A percentile compares a stretch with the other conserved stretches of the same genome.
These are phyloP conservation scores for Leccinum truebloodii DNA, from an alignment of 768 basidiomycete species.

Conservation along the genomic window DNA sequence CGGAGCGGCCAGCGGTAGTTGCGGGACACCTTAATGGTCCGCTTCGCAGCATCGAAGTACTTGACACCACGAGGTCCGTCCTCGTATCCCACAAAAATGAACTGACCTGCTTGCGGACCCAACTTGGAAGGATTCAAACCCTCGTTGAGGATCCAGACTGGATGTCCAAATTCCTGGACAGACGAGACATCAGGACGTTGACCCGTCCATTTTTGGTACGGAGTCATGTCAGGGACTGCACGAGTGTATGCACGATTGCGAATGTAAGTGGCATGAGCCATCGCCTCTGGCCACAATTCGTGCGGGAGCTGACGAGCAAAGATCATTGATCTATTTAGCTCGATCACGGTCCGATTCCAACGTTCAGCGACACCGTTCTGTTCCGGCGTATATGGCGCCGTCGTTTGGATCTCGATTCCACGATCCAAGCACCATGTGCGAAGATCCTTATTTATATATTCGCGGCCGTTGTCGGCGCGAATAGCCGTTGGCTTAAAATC, in stretches of 20 bases:
- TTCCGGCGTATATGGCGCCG: conserved; percentile 31
- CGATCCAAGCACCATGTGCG: conserved; percentile 19
- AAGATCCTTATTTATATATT: conserved; percentile 30
- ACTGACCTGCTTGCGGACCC: neutral
- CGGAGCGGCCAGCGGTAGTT: neutral
- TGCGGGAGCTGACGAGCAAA: conserved; percentile 17
- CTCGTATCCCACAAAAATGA: neutral
- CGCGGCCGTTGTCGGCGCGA: conserved; percentile 30
- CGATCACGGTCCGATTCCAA: conserved; percentile 35
- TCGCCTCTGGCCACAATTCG: conserved; percentile 17
- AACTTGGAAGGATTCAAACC: neutral
- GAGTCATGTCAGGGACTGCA: neutral
- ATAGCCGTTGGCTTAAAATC: conserved; percentile 9
- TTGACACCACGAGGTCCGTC: neutral
- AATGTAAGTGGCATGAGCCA: conserved; percentile 29
- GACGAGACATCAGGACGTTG: neutral
- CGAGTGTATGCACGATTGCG: conserved; percentile 20
- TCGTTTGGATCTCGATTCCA: conserved; percentile 24
- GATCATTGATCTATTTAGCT: conserved; percentile 36
- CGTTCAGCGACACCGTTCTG: conserved; percentile 42
- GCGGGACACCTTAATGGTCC: neutral
- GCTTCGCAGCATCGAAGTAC: neutral
- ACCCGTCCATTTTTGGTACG: conserved; percentile 14
- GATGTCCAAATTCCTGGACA: neutral
- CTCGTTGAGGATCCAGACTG: neutral